These are phyloP conservation scores for Clausena lansium DNA, from an alignment of 345 rosid species.

Conservation along the genomic window DNA sequence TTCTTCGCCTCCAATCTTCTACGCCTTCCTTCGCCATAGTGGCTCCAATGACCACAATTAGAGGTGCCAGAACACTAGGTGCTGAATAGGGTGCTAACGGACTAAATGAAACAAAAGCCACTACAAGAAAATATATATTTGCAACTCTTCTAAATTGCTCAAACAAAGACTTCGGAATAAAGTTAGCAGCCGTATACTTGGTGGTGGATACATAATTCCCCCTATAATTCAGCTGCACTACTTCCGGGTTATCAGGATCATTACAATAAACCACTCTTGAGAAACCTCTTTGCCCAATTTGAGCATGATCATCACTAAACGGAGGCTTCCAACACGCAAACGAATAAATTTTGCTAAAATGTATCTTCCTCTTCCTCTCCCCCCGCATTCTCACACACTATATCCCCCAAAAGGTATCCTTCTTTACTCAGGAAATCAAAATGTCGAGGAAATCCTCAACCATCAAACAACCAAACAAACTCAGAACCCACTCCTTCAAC, in stretches of 20 bases:
- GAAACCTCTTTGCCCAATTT: slow-evolving; percentile 68
- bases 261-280: slow-evolving; percentile 88
- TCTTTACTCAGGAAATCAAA: slow-evolving; percentile 16
- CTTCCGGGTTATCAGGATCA: slow-evolving; percentile 67
- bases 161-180: slow-evolving; percentile 91
- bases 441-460: slow-evolving; percentile 7
- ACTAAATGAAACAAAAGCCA: slow-evolving; percentile 80
- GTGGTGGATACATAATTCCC: slow-evolving; percentile 89
- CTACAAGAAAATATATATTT: slow-evolving; percentile 82
- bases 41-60: slow-evolving; percentile 75
- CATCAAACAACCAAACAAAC: not conserved
- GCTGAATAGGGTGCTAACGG: slow-evolving; percentile 87
- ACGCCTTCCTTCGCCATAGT: slow-evolving; percentile 86
- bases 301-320: slow-evolving; percentile 45
- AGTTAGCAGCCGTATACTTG: slow-evolving; percentile 68
- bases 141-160: slow-evolving; percentile 99
- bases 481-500: not conserved
- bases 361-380: slow-evolving; percentile 37
- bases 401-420: slow-evolving; percentile 14
- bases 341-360: slow-evolving; percentile 57
- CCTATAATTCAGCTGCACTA: slow-evolving; percentile 51
- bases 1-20: slow-evolving; percentile 78
- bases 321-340: slow-evolving; percentile 53
- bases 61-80: slow-evolving; percentile 66
- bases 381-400: slow-evolving; percentile 32